Conservation (phyloP, 345 rosid species). For the Linum trigynum region DNA sequence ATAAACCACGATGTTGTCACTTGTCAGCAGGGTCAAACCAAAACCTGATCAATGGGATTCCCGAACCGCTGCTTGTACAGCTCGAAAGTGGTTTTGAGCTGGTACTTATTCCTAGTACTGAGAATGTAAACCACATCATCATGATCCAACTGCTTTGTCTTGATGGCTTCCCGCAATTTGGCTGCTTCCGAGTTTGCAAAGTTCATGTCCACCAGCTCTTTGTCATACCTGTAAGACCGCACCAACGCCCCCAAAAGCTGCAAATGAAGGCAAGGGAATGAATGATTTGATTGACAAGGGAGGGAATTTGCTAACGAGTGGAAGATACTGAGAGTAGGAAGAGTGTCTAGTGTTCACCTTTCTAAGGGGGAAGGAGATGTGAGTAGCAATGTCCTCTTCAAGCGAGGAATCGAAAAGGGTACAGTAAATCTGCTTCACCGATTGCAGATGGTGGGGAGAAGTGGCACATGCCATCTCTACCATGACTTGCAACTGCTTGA, state of each 20-base stretch:
- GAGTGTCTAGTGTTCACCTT: slow-evolving; percentile 39
- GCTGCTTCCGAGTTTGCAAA: slow-evolving; percentile 59
- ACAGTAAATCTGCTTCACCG: slow-evolving; percentile 71
- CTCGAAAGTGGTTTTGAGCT: slow-evolving; percentile 62
- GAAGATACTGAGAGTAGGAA: neutral
- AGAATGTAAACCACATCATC: slow-evolving; percentile 57
- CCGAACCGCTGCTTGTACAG: slow-evolving; percentile 46
- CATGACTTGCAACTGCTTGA: slow-evolving; percentile 42
- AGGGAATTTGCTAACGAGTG: neutral
- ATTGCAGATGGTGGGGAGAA: slow-evolving; percentile 59
- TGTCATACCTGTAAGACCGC: slow-evolving; percentile 69
- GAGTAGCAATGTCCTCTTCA: slow-evolving; percentile 62
- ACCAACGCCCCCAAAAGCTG: slow-evolving; percentile 65
- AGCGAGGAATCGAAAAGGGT: slow-evolving; percentile 50
- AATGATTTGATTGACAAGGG: no score
- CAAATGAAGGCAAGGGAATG: neutral
- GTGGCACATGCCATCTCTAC: slow-evolving; percentile 75
- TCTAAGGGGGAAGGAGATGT: slow-evolving; percentile 34
- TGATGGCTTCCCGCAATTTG: slow-evolving; percentile 50
- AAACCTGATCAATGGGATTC: slow-evolving; percentile 56
- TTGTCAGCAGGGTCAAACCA: neutral
- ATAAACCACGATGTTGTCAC: no score
- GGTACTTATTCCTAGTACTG: slow-evolving; percentile 58
- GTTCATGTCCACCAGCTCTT: slow-evolving; percentile 39
- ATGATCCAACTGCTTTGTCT: slow-evolving; percentile 42